These are phyloP conservation scores for Pythium oligandrum DNA, from an alignment of 352 stramenopile species.

Conservation along the genomic window DNA sequence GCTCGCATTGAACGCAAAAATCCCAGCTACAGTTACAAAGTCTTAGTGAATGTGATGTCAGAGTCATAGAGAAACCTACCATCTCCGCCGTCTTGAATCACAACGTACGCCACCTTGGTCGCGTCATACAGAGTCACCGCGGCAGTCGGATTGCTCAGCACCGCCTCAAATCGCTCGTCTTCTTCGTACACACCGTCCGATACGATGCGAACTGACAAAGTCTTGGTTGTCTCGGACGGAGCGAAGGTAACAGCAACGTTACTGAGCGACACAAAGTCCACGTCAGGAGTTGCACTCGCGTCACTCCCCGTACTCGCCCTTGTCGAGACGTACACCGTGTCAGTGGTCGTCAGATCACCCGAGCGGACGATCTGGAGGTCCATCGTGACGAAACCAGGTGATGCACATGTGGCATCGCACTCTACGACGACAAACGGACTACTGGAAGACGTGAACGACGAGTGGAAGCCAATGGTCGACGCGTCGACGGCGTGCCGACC, in stretches of 20 bases:
- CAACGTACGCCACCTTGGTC: conserved; percentile 25
- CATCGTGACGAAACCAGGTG: conserved; percentile 25
- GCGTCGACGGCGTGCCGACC: not conserved
- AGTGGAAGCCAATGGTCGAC: conserved; percentile 30
- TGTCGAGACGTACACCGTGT: conserved; percentile 37
- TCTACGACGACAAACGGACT: conserved; percentile 25
- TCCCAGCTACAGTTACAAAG: conserved; percentile 28
- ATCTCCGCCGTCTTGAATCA: conserved; percentile 30
- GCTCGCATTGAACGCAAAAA: conserved; percentile 48
- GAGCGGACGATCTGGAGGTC: conserved; percentile 29
- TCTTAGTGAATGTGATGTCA: not conserved
- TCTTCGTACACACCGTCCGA: conserved; percentile 48
- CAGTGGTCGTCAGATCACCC: conserved; percentile 17
- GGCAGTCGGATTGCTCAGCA: conserved; percentile 20
- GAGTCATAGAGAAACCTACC: conserved; percentile 17
- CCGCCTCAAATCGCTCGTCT: conserved; percentile 37
- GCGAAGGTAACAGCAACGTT: conserved; percentile 25
- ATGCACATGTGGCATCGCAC: conserved; percentile 33
- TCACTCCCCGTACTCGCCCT: conserved; percentile 4
- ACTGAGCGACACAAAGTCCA: conserved; percentile 30
- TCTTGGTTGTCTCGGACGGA: conserved; percentile 21
- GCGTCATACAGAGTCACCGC: conserved; percentile 14
- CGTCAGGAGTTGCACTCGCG: conserved; percentile 14
- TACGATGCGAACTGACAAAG: conserved; percentile 25
- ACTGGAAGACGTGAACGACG: conserved; percentile 19